These are phyloP conservation scores for Boletus huronensis DNA, from an alignment of 768 basidiomycete genomes.

Conservation along the genomic window DNA sequence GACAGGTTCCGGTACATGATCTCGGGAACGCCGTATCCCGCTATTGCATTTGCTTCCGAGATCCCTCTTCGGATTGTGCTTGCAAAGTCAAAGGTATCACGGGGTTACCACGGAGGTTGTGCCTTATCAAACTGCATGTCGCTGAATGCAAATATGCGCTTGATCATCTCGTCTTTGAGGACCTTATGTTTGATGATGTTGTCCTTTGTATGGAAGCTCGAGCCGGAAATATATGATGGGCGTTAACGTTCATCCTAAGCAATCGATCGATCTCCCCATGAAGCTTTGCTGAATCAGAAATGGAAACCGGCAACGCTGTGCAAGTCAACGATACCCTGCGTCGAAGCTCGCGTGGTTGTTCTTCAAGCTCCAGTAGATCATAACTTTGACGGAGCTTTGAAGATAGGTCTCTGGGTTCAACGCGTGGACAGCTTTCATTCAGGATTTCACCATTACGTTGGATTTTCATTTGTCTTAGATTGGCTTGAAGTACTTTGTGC, in stretches of 20 bases:
- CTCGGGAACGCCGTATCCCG: no score
- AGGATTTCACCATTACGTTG: background rate
- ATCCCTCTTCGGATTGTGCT: no score
- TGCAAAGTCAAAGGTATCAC: no score
- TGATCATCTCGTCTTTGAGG: conserved; percentile 66
- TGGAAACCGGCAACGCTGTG: no score
- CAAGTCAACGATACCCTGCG: no score
- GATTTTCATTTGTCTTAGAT: background rate
- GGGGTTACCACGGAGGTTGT: no score
- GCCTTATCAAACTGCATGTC: conserved; percentile 72
- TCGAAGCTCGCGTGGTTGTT: background rate
- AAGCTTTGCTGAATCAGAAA: no score
- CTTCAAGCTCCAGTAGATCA: background rate
- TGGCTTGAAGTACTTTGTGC: background rate
- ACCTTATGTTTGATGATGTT: conserved; percentile 49
- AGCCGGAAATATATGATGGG: no score
- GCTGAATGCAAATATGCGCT: conserved; percentile 69
- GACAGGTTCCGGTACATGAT: no score
- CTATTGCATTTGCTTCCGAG: no score
- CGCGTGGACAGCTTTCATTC: background rate
- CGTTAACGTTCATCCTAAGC: no score
- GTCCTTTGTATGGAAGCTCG: no score
- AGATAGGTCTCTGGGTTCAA: background rate
- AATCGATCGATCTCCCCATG: background rate
- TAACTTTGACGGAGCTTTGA: background rate